Evolutionary conservation across 2,329 filamentous ascomycete species (phyloP).

Genomic region (Aspergillus calidoustus): DNA sequence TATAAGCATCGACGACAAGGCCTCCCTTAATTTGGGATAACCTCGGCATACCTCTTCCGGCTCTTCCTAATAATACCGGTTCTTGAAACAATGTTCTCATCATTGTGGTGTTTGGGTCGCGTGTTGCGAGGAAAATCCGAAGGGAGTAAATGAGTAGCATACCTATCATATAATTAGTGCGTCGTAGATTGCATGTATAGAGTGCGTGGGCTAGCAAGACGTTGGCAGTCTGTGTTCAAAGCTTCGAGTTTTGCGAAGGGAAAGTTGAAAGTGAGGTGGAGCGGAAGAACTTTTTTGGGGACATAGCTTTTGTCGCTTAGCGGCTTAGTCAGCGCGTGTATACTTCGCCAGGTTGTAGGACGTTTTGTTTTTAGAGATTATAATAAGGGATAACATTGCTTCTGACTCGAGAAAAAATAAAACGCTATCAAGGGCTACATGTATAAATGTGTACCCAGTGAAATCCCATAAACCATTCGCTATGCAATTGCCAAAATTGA

Average conservation of each 20-base stretch:
- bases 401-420: neutral
- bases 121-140: conserved; percentile 2
- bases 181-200: neutral
- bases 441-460: neutral
- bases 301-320: neutral
- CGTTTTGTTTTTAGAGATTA: neutral
- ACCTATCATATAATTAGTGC: neutral
- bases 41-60: conserved; percentile 52
- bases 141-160: neutral
- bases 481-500: neutral
- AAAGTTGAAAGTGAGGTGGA: conserved; percentile 15
- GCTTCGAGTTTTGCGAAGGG: conserved; percentile 8
- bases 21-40: conserved; percentile 25
- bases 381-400: neutral
- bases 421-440: neutral
- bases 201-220: neutral
- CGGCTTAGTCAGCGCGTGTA: neutral
- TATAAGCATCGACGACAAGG: conserved; percentile 53
- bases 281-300: neutral
- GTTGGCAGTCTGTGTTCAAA: neutral
- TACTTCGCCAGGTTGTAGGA: neutral
- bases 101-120: conserved; percentile 36
- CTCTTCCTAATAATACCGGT: conserved; percentile 53
- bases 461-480: neutral
- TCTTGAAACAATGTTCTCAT: conserved; percentile 48